Percentiles rank a stretch among this genome's conserved stretches.
phyloP scores from a whole-genome alignment of 495 filamentous ascomycete species.

The Aspergillus kassunensis region DNA sequence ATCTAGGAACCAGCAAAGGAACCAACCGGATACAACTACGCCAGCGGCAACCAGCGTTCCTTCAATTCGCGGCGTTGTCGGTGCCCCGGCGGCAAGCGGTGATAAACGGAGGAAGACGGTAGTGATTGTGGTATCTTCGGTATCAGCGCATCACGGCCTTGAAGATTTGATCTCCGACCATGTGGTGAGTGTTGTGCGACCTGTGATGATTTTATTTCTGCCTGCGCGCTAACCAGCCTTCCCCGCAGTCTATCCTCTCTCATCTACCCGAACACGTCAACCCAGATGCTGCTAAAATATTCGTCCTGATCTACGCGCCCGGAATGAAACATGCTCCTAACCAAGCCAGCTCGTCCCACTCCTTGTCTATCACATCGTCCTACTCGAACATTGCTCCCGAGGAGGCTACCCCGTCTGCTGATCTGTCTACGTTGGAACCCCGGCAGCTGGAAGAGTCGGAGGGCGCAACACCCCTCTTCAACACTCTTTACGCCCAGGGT shows the following conservation, averaged over 20 bases:
- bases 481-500: conserved; percentile 72
- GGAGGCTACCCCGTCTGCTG: conserved; percentile 64
- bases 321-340: conserved; percentile 60
- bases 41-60: conserved; percentile 32
- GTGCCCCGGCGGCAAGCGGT: conserved; percentile 14
- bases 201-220: not conserved
- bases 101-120: conserved; percentile 62
- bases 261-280: conserved; percentile 76
- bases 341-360: conserved; percentile 34
- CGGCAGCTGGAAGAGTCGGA: conserved; percentile 33
- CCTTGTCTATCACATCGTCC: conserved; percentile 72
- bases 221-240: conserved; percentile 16
- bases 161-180: conserved; percentile 67
- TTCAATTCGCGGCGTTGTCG: conserved; percentile 18
- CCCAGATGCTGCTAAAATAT: conserved; percentile 63
- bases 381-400: conserved; percentile 83
- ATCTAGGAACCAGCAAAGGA: conserved; percentile 34
- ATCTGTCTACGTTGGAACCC: conserved; percentile 46
- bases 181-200: conserved; percentile 55
- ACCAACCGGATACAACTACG: conserved; percentile 21
- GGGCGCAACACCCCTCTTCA: conserved; percentile 55
- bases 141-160: conserved; percentile 53
- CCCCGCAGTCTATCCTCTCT: conserved; percentile 74
- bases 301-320: conserved; percentile 85
- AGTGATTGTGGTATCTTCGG: conserved; percentile 79